Percentiles rank a stretch among this genome's conserved stretches.
phyloP scores from a whole-genome alignment of 345 rosid genomes.

The Erodium maritimum region DNA sequence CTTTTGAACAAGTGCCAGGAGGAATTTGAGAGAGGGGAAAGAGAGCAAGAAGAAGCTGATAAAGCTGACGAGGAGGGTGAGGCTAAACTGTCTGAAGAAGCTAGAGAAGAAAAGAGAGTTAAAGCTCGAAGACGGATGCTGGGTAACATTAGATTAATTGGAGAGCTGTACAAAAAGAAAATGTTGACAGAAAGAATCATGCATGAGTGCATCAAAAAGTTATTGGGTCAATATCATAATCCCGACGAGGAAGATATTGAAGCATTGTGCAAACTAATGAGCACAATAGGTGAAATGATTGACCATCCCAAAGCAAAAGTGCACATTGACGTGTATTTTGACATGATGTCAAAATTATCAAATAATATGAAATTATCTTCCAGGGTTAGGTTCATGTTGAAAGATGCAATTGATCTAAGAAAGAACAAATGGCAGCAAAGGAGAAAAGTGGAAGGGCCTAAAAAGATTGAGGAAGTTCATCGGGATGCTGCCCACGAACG shows the following conservation, averaged over 20 bases:
- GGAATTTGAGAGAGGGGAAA: constrained; percentile 90
- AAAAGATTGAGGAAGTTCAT: constrained; percentile 95
- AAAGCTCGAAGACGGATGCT: constrained; percentile 85
- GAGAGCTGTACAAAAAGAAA: constrained; percentile 83
- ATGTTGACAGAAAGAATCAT: constrained; percentile 93
- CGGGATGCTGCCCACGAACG: constrained; percentile 98
- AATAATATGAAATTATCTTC: constrained; percentile 62
- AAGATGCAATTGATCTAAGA: constrained; percentile 77
- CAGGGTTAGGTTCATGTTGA: constrained; percentile 88
- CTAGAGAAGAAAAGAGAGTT: constrained; percentile 79
- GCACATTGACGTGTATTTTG: constrained; percentile 72
- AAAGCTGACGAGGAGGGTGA: constrained; percentile 77
- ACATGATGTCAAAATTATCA: constrained; percentile 52
- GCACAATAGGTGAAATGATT: constrained; percentile 84
- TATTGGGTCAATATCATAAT: constrained; percentile 61
- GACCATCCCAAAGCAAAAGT: constrained; percentile 62
- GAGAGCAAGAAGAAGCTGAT: constrained; percentile 89
- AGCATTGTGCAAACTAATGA: constrained; percentile 86
- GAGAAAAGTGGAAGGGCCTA: constrained; percentile 99
- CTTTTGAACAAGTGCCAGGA: constrained; percentile 93
- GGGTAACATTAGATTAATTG: constrained; percentile 93
- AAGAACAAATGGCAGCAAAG: constrained; percentile 95
- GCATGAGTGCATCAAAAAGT: constrained; percentile 73
- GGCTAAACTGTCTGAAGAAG: constrained; percentile 55
- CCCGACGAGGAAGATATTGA: constrained; percentile 94